These are phyloP conservation scores for Alternaria rosae DNA, from an alignment of 2,329 filamentous ascomycete genomes.

Conservation along the genomic window DNA sequence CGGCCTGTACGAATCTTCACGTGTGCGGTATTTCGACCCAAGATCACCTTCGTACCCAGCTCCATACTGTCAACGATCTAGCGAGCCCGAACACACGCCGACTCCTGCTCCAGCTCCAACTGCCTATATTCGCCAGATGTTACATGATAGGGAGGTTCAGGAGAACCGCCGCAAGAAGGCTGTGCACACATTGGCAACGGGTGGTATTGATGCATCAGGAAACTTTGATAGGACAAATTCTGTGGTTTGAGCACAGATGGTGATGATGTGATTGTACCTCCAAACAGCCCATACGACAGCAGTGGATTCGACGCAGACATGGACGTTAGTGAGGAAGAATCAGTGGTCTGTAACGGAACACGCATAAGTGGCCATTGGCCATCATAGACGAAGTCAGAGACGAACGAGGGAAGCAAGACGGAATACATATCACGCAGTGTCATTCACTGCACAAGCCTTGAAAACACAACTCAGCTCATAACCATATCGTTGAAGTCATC, in stretches of 20 bases:
- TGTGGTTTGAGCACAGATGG: too few species aligned
- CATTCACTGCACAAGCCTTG: background rate
- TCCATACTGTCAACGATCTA: too few species aligned
- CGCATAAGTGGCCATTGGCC: background rate
- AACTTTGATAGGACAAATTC: too few species aligned
- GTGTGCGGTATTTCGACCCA: background rate
- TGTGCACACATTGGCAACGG: too few species aligned
- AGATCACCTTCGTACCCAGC: background rate
- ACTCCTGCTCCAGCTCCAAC: too few species aligned
- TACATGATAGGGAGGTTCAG: too few species aligned
- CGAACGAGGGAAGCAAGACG: background rate
- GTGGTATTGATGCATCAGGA: too few species aligned
- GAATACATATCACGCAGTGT: background rate
- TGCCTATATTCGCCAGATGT: too few species aligned
- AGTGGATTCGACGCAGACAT: background rate
- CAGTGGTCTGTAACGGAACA: background rate
- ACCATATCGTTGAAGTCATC: conserved; percentile 12
- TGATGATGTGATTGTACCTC: background rate
- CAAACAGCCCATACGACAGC: background rate
- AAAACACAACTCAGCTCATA: background rate
- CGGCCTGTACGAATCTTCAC: background rate
- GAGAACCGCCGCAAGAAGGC: too few species aligned
- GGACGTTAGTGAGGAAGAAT: background rate
- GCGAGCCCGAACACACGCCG: too few species aligned
- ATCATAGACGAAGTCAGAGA: background rate